Conservation (phyloP, 345 rosid genomes). For the Citrus cavaleriei region DNA sequence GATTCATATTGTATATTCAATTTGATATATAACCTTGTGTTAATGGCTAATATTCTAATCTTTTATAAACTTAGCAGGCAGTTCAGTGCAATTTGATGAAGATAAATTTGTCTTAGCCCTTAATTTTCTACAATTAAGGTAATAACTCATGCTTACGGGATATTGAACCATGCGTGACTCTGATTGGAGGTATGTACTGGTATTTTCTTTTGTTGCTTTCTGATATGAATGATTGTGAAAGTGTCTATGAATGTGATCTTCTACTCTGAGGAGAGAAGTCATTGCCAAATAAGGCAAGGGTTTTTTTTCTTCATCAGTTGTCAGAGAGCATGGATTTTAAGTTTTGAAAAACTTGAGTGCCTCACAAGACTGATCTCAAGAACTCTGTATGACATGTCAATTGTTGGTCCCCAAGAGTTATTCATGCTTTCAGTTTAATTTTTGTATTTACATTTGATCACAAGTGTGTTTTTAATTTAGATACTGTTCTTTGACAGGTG, state of each 20-base stretch:
- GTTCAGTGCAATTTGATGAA: background rate
- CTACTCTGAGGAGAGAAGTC: background rate
- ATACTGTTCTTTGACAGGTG: background rate
- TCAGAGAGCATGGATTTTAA: background rate
- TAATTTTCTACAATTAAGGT: background rate
- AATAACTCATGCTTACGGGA: background rate
- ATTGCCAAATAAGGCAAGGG: background rate
- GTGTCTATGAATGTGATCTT: background rate
- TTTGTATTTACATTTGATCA: background rate
- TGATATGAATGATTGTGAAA: background rate
- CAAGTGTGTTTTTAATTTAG: background rate
- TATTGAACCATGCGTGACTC: background rate
- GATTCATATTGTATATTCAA: background rate
- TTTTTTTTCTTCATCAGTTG: background rate
- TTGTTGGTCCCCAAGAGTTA: background rate
- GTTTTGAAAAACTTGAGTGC: background rate
- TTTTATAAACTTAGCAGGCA: background rate
- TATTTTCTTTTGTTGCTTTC: background rate
- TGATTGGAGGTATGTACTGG: constrained; percentile 9
- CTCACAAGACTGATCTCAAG: background rate
- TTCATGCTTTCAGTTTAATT: background rate
- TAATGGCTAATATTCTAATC: background rate
- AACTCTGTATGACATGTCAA: background rate
- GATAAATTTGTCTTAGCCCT: constrained; percentile 1
- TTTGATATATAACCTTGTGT: background rate